A percentile compares a stretch with the other conserved stretches of the same genome.
Conservation (phyloP, 345 rosid species). For the Lepidium sativum region DNA sequence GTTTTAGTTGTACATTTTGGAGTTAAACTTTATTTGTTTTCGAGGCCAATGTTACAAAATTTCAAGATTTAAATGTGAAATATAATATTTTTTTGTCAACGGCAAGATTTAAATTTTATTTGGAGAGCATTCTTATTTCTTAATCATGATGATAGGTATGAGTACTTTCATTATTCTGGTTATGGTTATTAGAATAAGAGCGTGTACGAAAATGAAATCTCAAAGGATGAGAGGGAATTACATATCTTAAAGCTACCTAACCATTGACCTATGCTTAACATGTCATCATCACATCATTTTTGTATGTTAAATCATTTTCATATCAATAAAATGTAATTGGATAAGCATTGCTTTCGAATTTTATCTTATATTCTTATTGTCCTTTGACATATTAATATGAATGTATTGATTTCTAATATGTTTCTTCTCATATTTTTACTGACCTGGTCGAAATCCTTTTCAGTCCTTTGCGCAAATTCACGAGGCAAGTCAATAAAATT, state of each 20-base stretch:
- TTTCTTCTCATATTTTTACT: background rate
- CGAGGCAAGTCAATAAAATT: background rate
- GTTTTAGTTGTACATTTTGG: background rate
- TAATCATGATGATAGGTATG: no score
- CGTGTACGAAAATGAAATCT: constrained; percentile 1
- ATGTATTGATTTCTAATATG: background rate
- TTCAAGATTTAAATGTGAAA: background rate
- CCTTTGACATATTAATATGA: background rate
- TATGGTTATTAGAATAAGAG: background rate
- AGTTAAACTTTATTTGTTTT: background rate
- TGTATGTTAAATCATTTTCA: background rate
- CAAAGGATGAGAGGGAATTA: constrained; percentile 1
- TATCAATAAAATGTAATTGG: background rate
- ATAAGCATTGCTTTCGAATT: constrained; percentile 1
- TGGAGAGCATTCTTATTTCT: no score
- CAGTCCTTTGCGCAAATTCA: constrained; percentile 4
- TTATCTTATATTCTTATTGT: background rate
- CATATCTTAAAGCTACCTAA: background rate
- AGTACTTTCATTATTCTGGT: background rate
- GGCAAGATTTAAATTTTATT: no score
- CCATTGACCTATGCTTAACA: constrained; percentile 5
- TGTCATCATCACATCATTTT: background rate
- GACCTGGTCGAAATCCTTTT: background rate
- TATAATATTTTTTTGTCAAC: no score
- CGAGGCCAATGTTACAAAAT: no score